Base-by-base conservation (phyloP, 805 yeast genomes). In the Lipomyces yamadae region DNA sequence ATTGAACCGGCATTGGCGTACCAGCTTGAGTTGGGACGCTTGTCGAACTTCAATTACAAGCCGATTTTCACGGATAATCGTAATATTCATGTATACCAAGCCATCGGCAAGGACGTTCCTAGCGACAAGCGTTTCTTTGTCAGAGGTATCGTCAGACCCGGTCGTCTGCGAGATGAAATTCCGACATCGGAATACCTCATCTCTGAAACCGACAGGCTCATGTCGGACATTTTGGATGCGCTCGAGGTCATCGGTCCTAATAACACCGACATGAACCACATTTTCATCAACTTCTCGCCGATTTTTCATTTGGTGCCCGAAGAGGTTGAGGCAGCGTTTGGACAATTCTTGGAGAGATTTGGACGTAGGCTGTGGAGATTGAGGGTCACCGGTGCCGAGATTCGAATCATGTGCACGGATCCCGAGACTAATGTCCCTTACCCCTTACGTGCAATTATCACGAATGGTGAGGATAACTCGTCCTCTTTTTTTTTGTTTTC, bases 1-100 rank as follows among this genome's bases (percentile, higher is more conserved):
- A 92, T 95, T 73, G 98, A 95, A 80, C 99, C 99, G 32, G 97
- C 98, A 54, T 84, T 94, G 75, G 98, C 99, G 61, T 95, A 88
- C 90, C 99, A 95, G 82, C 85, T 95, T 73, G 99, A 95, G 81
- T 84, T 95, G 70, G 94, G 91, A 75, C 88, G 98, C 81, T 84
- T 95, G 80, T 91, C 96, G 56, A 96, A 95, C 82, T 95, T 95
- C 82, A 88, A 91, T 81, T 91, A 94, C 80, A 92, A 89, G 78
- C 98, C 97, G 61, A 91, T 94, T 63, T 90, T 91, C 82, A 91
- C 97, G 66, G 98, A 93, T 79, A 95, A 95, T 84, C 88, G 98
- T 82, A 93, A 94, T 82, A 91, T 95, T 71, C 99, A 95, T 76
- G 98, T 96, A 62, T 95, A 95, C 76, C 97, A 93, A 82, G 98